Base-by-base conservation (phyloP, 177 flowering plant species). In the Tripterygium wilfordii region DNA sequence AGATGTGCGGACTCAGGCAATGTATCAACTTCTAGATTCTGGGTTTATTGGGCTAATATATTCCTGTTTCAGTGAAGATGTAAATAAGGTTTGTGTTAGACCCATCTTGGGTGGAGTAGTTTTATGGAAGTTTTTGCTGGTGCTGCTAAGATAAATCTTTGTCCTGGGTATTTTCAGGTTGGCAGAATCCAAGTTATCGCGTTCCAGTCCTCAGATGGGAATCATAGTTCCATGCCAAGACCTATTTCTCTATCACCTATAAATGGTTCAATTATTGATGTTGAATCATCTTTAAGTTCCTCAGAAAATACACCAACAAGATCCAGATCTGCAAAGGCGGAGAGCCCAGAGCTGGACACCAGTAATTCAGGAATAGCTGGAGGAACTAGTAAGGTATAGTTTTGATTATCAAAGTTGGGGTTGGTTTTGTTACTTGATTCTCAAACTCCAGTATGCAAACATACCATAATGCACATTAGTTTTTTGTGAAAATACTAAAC, bases 111-210 rank as follows among this genome's bases (percentile, higher is more conserved):
- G 45, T 20, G 22, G 30, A 18, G 12, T 42, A 26, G 10, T 49
- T n/a, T 39, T 48, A 10, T 29, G 12, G 8, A 18, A 24, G 10
- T 17, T 28, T 38, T 49, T 19, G 10, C 35, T 18, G 15, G 2
- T 21, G 21, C 37, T 14, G 15, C 26, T 25, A 12, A 23, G 8
- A 39, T 48, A 8, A 37, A 41, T 21, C 18, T n/a, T 17, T 21
- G 9, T 18, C 17, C 17, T 20, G 42, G 3, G 18, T 48, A 24
- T 33, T 54, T 64, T 57, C 66, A 94, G 99, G 90, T 83, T 41
- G 99, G 99, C 60, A 80, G 96, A 67, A 83, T 94, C 56, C 97
- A 94, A 70, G 97, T 90, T 25, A 83, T 82, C 65, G 97, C 96
- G 36, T 94, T 90, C 66, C 99, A 94, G 64, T 94, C 99, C 32